Base-by-base conservation (phyloP, 371 early-diverging fungal species). In the Actinomortierella wolfii region DNA sequence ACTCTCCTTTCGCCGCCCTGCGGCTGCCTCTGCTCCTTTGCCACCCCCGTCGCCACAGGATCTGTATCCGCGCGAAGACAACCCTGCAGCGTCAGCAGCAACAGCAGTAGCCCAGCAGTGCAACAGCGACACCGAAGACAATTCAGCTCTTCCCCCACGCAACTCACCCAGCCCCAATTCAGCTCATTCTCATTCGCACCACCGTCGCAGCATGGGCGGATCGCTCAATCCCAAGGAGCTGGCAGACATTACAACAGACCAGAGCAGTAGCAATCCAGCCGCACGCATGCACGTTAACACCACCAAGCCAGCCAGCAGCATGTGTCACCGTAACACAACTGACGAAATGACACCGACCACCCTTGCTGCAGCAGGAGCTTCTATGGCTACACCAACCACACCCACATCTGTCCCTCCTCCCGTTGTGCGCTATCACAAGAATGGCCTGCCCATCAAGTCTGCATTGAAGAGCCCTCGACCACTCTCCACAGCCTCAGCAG, bases 361-460 rank as follows among this genome's bases (percentile, higher is more conserved):
- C 24, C 26, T 44, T 1, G 8, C 24, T 6, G 44, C 69, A 20
- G 17, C 42, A 18, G 20, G 47, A 1, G 34, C 40, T 25, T 15
- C 41, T 20, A 51, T 26, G 17, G 25, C 51, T 21, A 55, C 45
- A 18, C 40, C 28, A 1, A 46, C 56, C 2, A 47, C 54, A 43
- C 23, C 21, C 34, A 18, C 43, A 5, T 7, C 54, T 0, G 17
- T 13, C 25, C n/a, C 24, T 23, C 7, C 21, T 34, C 8, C 21
- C 14, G 26, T 43, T 15, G 60, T 60, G 0, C 64, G 50, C 42
- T 59, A 57, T 23, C 61, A 62, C 56, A 62, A 62, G 66, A 66
- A 76, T 43, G 66, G 61, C 0, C 3, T 61, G 23, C 58, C 59
- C 5, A 48, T 64, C 56, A 63, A 66, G 49, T 67, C 66, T 14